These are phyloP conservation scores for Hymenoscyphus salicellus DNA, from an alignment of 2,329 filamentous ascomycete species.

Conservation along the genomic window DNA sequence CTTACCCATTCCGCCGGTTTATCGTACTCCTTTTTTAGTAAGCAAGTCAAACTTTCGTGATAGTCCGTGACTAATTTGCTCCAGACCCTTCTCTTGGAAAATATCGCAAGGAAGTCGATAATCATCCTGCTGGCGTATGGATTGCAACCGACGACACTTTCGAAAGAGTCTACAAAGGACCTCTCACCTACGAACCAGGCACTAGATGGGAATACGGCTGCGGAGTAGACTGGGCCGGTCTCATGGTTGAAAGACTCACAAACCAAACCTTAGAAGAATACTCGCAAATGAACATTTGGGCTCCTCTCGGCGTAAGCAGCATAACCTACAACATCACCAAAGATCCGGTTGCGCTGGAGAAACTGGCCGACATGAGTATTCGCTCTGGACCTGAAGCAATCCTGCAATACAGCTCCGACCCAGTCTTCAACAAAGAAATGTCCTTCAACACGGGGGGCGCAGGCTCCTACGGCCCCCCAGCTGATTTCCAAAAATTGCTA, in stretches of 20 bases:
- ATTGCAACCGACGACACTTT: neutral
- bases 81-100: slow-evolving; percentile 17
- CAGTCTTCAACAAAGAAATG: slow-evolving; percentile 12
- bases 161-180: slow-evolving; percentile 30
- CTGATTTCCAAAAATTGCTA: slow-evolving; percentile 45
- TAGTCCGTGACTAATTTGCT: neutral
- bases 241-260: slow-evolving; percentile 45
- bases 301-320: slow-evolving; percentile 23
- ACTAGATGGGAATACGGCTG: slow-evolving; percentile 58
- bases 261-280: slow-evolving; percentile 37
- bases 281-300: slow-evolving; percentile 45
- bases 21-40: slow-evolving; percentile 28
- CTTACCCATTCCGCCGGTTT: slow-evolving; percentile 32
- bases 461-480: slow-evolving; percentile 38
- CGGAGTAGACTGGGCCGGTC: slow-evolving; percentile 53
- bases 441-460: slow-evolving; percentile 35
- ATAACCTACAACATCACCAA: slow-evolving; percentile 25
- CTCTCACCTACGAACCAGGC: slow-evolving; percentile 63
- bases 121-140: neutral
- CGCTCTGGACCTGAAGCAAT: slow-evolving; percentile 21
- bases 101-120: slow-evolving; percentile 12
- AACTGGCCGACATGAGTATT: slow-evolving; percentile 22
- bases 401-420: slow-evolving; percentile 11
- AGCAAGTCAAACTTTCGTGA: neutral
- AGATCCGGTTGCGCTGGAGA: slow-evolving; percentile 19